Percentiles rank a stretch among this genome's conserved stretches.
Conservation (phyloP, 2,329 filamentous ascomycete species). For the Exophiala phaeomuriformis region DNA sequence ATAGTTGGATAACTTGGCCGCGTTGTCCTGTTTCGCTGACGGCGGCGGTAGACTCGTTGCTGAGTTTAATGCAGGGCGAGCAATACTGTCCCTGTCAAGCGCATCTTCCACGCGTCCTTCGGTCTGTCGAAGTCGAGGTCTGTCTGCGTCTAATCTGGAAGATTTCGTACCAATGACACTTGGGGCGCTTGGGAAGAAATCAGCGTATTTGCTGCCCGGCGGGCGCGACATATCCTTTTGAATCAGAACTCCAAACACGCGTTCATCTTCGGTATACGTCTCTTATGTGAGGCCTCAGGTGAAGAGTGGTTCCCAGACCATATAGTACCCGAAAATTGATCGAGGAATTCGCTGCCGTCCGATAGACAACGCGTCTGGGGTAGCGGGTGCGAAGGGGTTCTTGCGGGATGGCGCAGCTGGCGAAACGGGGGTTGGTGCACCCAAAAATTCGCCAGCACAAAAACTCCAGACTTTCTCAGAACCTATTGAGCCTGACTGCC, state of each 20-base stretch:
- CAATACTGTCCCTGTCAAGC: conserved; percentile 12
- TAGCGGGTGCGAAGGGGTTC: conserved; percentile 15
- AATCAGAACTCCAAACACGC: conserved; percentile 18
- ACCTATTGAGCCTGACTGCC: background rate
- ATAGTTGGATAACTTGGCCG: conserved; percentile 28
- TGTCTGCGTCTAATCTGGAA: conserved; percentile 46
- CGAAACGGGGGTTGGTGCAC: background rate
- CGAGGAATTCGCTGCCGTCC: conserved; percentile 3
- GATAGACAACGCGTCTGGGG: conserved; percentile 17
- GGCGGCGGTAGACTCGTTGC: conserved; percentile 5
- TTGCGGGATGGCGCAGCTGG: conserved; percentile 4
- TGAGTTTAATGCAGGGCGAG: conserved; percentile 16
- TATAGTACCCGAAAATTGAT: conserved; percentile 7
- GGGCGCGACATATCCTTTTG: conserved; percentile 61
- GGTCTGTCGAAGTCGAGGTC: conserved; percentile 6
- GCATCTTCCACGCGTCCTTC: conserved; percentile 22
- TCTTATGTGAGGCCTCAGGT: conserved; percentile 6
- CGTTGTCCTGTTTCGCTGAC: conserved; percentile 11
- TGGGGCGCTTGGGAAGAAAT: conserved; percentile 77
- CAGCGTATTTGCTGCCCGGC: conserved; percentile 65
- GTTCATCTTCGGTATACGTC: conserved; percentile 22
- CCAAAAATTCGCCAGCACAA: background rate
- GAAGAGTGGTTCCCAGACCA: conserved; percentile 1
- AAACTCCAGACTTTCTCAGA: background rate
- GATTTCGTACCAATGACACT: conserved; percentile 49